These are phyloP conservation scores for Osmanthus fragrans DNA, from an alignment of 257 asterid genomes.

Conservation along the genomic window DNA sequence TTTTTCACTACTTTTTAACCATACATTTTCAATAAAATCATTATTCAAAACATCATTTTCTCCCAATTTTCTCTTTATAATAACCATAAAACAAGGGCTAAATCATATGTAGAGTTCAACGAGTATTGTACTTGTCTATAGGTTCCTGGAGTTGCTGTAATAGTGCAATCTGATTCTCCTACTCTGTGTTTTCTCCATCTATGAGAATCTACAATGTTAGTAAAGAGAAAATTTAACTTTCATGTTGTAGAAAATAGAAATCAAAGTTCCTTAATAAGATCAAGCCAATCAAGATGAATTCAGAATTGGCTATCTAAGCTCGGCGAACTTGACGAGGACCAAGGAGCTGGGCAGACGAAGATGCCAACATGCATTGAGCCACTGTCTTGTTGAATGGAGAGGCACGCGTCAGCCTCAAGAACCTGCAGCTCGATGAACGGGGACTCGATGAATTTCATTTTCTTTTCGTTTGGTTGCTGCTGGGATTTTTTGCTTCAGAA, in stretches of 20 bases:
- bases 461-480: neutral
- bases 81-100: too few species aligned
- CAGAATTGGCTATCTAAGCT: slow-evolving; percentile 2
- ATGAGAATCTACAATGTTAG: neutral
- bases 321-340: slow-evolving; percentile 83
- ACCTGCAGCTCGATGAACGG: slow-evolving; percentile 76
- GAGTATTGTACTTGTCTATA: too few species aligned
- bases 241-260: neutral
- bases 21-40: too few species aligned
- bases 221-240: too few species aligned
- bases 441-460: slow-evolving; percentile 82
- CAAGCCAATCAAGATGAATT: neutral
- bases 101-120: too few species aligned
- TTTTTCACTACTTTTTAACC: too few species aligned
- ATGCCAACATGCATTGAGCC: slow-evolving; percentile 95
- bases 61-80: too few species aligned
- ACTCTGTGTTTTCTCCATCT: neutral
- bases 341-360: slow-evolving; percentile 92
- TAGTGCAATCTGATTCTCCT: neutral
- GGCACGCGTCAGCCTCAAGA: slow-evolving; percentile 44
- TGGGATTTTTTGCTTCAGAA: neutral
- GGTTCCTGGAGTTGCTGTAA: too few species aligned
- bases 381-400: slow-evolving; percentile 89
- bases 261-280: too few species aligned
- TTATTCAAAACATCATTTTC: too few species aligned